phyloP scores from a whole-genome alignment of 148 eudicot species.

The Heliosperma pusillum region DNA sequence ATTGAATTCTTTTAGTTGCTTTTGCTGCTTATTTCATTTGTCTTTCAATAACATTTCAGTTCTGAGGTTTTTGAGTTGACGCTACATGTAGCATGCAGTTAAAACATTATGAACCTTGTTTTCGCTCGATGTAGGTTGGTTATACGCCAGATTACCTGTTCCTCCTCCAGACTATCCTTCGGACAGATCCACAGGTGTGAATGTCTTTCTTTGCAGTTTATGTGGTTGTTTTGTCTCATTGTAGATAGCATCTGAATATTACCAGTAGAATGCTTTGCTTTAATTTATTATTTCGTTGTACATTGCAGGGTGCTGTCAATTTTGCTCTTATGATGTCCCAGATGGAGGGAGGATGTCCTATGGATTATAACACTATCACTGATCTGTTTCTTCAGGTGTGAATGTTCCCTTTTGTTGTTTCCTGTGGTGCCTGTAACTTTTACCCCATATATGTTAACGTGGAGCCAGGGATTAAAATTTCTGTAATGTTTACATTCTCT shows the following conservation, averaged over 20 bases:
- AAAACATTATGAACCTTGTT: background rate
- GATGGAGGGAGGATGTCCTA: slow-evolving; percentile 94
- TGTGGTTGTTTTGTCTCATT: background rate
- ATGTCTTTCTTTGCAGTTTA: background rate
- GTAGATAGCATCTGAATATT: background rate
- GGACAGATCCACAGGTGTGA: slow-evolving; percentile 38
- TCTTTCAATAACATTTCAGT: background rate
- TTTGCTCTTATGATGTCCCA: slow-evolving; percentile 75
- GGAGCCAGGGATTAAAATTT: background rate
- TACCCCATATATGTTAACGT: background rate
- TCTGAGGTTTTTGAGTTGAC: background rate
- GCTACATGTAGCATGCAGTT: background rate
- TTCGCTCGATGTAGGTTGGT: slow-evolving; percentile 28
- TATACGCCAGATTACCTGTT: slow-evolving; percentile 37
- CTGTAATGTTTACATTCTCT: background rate
- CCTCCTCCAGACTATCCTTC: slow-evolving; percentile 36
- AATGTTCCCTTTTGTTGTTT: background rate
- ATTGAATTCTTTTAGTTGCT: background rate
- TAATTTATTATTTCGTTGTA: background rate
- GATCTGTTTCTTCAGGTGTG: slow-evolving; percentile 90
- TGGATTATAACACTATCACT: slow-evolving; percentile 85
- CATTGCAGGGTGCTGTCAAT: slow-evolving; percentile 35
- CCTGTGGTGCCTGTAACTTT: background rate
- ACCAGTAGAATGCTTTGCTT: slow-evolving; percentile 1
- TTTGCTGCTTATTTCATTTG: background rate